These are phyloP conservation scores for Rhizophagus sp. DNA, from an alignment of 192 early-diverging fungal genomes.

Conservation along the genomic window DNA sequence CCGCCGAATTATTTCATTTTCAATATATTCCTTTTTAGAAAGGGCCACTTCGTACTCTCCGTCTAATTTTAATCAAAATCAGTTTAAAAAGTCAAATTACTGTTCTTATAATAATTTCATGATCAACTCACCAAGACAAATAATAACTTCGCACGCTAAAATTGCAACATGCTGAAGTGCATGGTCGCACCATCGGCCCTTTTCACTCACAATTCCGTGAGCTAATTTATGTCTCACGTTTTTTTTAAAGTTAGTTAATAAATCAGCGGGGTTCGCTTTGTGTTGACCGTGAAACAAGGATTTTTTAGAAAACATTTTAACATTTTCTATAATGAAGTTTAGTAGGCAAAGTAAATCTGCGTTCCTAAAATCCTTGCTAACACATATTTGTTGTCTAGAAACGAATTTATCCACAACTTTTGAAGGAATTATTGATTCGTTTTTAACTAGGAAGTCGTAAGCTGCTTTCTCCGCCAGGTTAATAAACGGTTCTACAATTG, in stretches of 20 bases:
- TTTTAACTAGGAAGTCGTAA: slow-evolving; percentile 12
- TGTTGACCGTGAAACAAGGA: slow-evolving; percentile 1
- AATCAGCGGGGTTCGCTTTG: background rate
- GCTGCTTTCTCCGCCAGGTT: slow-evolving; percentile 3
- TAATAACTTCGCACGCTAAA: background rate
- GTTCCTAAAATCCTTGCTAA: too few relatives aligned
- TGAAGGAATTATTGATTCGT: slow-evolving; percentile 18
- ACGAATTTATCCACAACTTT: background rate
- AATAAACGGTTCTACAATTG: background rate
- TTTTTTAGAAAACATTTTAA: slow-evolving; percentile 4
- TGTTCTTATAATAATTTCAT: background rate
- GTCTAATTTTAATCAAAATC: background rate
- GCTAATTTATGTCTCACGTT: slow-evolving; percentile 10
- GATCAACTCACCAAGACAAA: slow-evolving; percentile 10
- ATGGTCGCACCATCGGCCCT: slow-evolving; percentile 1
- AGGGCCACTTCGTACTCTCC: slow-evolving; percentile 3
- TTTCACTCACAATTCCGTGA: slow-evolving; percentile 5
- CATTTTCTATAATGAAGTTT: slow-evolving; percentile 7
- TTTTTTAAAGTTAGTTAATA: slow-evolving; percentile 17
- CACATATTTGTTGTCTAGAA: background rate
- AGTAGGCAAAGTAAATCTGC: background rate
- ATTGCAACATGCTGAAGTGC: slow-evolving; percentile 9
- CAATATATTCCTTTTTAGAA: slow-evolving; percentile 16
- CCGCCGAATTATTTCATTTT: slow-evolving; percentile 4
- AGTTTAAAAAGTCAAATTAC: slow-evolving; percentile 21